Base-by-base conservation (phyloP, 805 yeast species). In the Novakomyces olei region DNA sequence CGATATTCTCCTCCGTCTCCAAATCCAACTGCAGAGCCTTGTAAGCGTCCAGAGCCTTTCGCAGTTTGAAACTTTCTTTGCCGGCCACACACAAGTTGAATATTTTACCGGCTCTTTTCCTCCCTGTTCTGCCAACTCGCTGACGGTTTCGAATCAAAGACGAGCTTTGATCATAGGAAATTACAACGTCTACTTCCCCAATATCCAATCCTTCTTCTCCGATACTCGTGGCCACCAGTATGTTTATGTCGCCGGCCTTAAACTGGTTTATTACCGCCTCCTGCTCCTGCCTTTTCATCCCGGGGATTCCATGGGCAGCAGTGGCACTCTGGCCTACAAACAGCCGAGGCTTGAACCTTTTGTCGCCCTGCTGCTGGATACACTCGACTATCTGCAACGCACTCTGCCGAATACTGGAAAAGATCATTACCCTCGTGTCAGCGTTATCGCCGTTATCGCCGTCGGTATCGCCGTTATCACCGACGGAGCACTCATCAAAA, bases 151-250 rank as follows among this genome's bases (percentile, higher is more conserved):
- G 78, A 36, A 88, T 85, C 0, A 96, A 95, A 29, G 93, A 79
- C 19, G 81, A 63, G 0, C 95, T 81, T 0, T 93, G 78, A 46
- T 88, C 98, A 52, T 70, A 88, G 47, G 94, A 83, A 5, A 88
- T 63, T 42, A 88, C 85, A 44, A 88, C 49, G 51, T 88, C 98
- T 34, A 88, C 99, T 49, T 91, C 95, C 20, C 98, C 98, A 41
- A 88, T 91, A 58, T 88, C 98, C 41, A 88, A 61, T 29, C 99
- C 99, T 58, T 88, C 99, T 50, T 88, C 99, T 30, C 96, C 99
- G 47, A 88, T 85, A 0, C 94, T 81, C 0, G 99, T 88, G 4
- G 96, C 94, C 4, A 88, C 93, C 15, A 88, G 55, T 5, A 79
- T 69, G 46, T 88, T 91, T 44, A 67, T 67, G 1, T 52, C 59